phyloP scores from a whole-genome alignment of 2,329 filamentous ascomycete genomes.

The Penicillium sp. region DNA sequence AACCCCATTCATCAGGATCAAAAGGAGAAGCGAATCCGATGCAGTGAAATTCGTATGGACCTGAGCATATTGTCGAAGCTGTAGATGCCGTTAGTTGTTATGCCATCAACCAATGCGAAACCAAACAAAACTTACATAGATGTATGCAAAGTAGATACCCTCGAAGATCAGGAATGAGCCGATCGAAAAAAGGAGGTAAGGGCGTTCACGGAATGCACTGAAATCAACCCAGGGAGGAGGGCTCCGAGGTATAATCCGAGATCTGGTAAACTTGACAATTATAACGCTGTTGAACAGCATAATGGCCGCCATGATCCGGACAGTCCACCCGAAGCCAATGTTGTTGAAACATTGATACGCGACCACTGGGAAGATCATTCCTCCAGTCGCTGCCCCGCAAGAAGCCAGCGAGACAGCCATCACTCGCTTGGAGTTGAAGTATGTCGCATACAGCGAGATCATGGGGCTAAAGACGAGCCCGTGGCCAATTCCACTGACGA shows the following conservation, averaged over 20 bases:
- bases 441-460: constrained; percentile 38
- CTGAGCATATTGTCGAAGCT: constrained; percentile 7
- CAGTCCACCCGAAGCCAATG: constrained; percentile 48
- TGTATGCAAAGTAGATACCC: constrained; percentile 9
- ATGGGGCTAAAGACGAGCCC: constrained; percentile 42
- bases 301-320: constrained; percentile 48
- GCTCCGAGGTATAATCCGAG: constrained; percentile 43
- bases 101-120: not conserved
- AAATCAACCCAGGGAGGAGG: constrained; percentile 58
- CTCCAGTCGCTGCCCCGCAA: constrained; percentile 37
- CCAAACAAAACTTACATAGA: constrained; percentile 3
- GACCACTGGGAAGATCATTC: constrained; percentile 45
- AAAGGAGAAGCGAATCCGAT: constrained; percentile 3
- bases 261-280: constrained; percentile 32
- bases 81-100: not conserved
- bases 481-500: constrained; percentile 42
- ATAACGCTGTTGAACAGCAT: constrained; percentile 34
- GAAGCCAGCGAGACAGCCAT: constrained; percentile 38
- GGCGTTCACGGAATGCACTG: constrained; percentile 39
- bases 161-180: constrained; percentile 10
- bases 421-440: constrained; percentile 38
- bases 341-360: constrained; percentile 39
- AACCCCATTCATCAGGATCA: constrained; percentile 6
- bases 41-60: not conserved
- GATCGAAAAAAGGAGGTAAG: constrained; percentile 11